phyloP scores from a whole-genome alignment of 129 eudicot species.

The Flaveria bidentis region DNA sequence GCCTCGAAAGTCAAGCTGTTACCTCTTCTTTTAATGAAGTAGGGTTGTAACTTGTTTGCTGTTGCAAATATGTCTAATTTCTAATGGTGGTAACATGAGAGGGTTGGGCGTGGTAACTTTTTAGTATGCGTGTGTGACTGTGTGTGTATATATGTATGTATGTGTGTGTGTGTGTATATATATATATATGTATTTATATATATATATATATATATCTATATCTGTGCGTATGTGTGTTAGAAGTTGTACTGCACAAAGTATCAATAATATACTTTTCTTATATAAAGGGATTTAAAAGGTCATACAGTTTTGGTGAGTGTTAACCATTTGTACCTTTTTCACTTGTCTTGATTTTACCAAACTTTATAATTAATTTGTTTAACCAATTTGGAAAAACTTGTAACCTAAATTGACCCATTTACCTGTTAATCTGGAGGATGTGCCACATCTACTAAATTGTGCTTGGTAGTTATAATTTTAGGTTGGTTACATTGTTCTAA shows the following conservation, averaged over 20 bases:
- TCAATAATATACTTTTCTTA: neutral
- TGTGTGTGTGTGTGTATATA: too few relatives aligned
- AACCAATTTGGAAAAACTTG: neutral
- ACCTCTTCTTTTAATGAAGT: neutral
- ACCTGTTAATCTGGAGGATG: neutral
- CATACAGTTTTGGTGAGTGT: neutral
- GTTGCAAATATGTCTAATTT: neutral
- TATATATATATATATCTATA: too few relatives aligned
- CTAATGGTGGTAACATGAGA: conserved; percentile 1
- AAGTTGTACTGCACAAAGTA: neutral
- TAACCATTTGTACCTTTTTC: neutral
- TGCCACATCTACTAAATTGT: neutral
- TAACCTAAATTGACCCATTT: neutral
- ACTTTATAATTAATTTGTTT: neutral
- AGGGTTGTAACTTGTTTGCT: neutral
- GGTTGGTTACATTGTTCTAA: conserved; percentile 6
- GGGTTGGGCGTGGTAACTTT: neutral
- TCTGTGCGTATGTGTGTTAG: neutral
- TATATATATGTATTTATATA: too few relatives aligned
- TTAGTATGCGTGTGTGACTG: neutral
- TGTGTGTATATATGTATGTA: too few relatives aligned
- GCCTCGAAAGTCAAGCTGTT: too few relatives aligned
- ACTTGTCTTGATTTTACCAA: neutral
- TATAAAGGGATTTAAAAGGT: neutral
- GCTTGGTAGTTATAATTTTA: neutral